phyloP scores from a whole-genome alignment of 768 basidiomycete species.

The Ramaria sp. region DNA sequence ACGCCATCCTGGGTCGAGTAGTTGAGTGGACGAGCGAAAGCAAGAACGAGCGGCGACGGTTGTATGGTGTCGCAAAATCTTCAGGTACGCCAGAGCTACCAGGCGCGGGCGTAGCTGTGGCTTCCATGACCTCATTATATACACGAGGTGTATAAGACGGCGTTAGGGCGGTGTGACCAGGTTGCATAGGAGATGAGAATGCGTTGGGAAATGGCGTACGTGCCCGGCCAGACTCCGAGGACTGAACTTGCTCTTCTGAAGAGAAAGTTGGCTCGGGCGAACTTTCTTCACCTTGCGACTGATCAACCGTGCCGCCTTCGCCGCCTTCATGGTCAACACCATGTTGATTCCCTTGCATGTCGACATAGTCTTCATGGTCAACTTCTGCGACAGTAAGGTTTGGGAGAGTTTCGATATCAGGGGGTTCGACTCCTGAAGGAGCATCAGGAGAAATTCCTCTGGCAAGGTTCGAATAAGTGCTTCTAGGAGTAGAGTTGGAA shows the following conservation, averaged over 20 bases:
- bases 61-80: constrained; percentile 54
- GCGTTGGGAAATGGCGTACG: constrained; percentile 5
- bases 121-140: constrained; percentile 24
- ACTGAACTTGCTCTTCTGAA: constrained; percentile 2
- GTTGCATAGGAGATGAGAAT: constrained; percentile 1
- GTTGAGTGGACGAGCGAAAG: constrained; percentile 79
- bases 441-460: background rate
- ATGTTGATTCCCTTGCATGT: background rate
- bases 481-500: constrained; percentile 47
- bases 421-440: background rate
- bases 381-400: background rate
- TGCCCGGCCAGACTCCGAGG: background rate
- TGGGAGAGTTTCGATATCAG: background rate
- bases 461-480: background rate
- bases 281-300: background rate
- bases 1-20: constrained; percentile 57
- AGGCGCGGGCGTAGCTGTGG: constrained; percentile 18
- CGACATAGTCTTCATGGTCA: background rate
- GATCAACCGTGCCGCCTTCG: background rate
- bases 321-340: background rate
- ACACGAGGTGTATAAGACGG: constrained; percentile 33
- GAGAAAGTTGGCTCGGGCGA: constrained; percentile 1
- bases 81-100: constrained; percentile 9
- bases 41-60: constrained; percentile 71
- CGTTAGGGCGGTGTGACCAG: background rate